These are phyloP conservation scores for Phytophthora tentaculata DNA, from an alignment of 352 stramenopile genomes.

Conservation along the genomic window DNA sequence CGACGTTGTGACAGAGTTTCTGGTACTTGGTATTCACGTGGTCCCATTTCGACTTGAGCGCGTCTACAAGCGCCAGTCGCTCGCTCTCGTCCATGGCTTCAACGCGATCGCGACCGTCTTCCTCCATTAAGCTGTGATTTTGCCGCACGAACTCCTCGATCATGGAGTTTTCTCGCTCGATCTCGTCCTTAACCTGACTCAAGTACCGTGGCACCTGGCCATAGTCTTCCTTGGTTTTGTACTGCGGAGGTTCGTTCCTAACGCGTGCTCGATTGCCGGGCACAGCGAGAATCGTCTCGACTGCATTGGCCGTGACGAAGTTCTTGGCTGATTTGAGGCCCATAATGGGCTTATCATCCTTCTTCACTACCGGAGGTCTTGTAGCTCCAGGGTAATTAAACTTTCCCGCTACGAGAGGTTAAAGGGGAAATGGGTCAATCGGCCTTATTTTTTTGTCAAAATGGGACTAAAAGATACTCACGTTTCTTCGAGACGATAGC, in stretches of 20 bases:
- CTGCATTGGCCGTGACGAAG: slow-evolving; percentile 93
- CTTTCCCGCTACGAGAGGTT: slow-evolving; percentile 52
- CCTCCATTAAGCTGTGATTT: slow-evolving; percentile 88
- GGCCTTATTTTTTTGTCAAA: too few relatives aligned
- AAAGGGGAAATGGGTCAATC: slow-evolving; percentile 1
- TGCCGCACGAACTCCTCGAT: slow-evolving; percentile 93
- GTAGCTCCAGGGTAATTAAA: slow-evolving; percentile 70
- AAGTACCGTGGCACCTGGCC: slow-evolving; percentile 93
- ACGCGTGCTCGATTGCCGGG: slow-evolving; percentile 61
- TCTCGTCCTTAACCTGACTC: slow-evolving; percentile 92
- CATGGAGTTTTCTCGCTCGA: slow-evolving; percentile 93
- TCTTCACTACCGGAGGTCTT: slow-evolving; percentile 79
- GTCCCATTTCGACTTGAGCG: slow-evolving; percentile 94
- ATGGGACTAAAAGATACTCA: slow-evolving; percentile 22
- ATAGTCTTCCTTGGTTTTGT: slow-evolving; percentile 92
- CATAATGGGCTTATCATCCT: slow-evolving; percentile 92
- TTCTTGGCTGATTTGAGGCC: slow-evolving; percentile 94
- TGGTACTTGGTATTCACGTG: slow-evolving; percentile 95
- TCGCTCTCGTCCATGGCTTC: slow-evolving; percentile 89
- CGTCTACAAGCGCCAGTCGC: slow-evolving; percentile 81
- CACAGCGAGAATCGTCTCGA: slow-evolving; percentile 91
- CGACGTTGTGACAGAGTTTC: slow-evolving; percentile 94
- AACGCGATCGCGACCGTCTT: slow-evolving; percentile 58
- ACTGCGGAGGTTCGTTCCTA: slow-evolving; percentile 77
- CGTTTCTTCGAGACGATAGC: slow-evolving; percentile 55